Evolutionary conservation across 225 moss, liverwort and hornwort genomes (phyloP).

Genomic region (Pseudisothecium myosuroides): DNA sequence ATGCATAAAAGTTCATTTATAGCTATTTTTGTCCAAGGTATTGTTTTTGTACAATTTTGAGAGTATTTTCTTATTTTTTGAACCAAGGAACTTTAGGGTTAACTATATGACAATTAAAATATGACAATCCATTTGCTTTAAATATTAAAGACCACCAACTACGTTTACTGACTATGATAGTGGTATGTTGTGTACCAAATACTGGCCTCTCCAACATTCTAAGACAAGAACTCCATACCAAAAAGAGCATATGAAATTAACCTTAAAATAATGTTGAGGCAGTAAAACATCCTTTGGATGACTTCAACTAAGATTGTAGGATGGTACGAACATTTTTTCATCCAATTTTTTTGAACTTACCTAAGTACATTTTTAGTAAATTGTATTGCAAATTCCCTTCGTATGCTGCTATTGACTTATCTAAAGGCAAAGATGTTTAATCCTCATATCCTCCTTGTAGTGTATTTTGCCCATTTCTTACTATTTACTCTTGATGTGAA

Average conservation of each 20-base stretch:
- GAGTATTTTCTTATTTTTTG: neutral
- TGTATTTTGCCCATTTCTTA: neutral
- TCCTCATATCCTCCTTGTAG: no score
- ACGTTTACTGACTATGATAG: neutral
- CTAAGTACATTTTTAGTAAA: neutral
- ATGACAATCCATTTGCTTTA: neutral
- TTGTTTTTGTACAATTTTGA: neutral
- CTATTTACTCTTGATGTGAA: neutral
- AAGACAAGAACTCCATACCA: neutral
- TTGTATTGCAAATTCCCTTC: neutral
- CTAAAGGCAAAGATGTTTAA: no score
- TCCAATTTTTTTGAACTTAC: neutral
- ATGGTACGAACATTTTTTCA: no score
- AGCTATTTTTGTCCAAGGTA: neutral
- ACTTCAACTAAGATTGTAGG: neutral
- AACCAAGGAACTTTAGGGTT: rapidly evolving
- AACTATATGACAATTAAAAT: neutral
- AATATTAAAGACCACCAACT: neutral
- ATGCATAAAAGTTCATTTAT: neutral
- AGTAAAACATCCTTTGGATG: neutral
- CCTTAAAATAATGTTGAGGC: rapidly evolving
- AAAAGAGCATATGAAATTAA: neutral
- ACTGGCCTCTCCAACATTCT: rapidly evolving
- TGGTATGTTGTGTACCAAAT: neutral
- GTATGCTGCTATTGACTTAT: neutral